Percentiles rank a stretch among this genome's conserved stretches.
phyloP scores from a whole-genome alignment of 495 filamentous ascomycete species.

The Thozetella sp. region DNA sequence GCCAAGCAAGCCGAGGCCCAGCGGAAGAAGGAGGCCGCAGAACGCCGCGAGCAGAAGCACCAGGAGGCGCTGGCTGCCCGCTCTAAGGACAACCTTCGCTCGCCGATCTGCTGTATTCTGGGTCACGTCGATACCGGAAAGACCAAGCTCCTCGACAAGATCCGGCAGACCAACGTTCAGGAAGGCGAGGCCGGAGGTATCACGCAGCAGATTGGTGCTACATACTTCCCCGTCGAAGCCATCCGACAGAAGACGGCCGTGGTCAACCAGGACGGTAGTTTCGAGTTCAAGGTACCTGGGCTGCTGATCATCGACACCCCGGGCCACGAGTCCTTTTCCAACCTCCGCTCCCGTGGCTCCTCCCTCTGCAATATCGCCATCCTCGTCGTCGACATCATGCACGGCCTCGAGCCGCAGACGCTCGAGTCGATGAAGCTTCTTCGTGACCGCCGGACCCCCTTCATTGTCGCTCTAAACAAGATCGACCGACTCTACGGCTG shows the following conservation, averaged over 20 bases:
- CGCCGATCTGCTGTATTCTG: constrained; percentile 99
- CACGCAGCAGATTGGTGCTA: constrained; percentile 99
- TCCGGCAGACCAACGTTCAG: constrained; percentile 98
- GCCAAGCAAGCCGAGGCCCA: constrained; percentile 68
- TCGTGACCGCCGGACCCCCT: constrained; percentile 92
- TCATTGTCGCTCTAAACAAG: constrained; percentile 99
- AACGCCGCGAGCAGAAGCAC: constrained; percentile 83
- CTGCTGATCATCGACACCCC: constrained; percentile 98
- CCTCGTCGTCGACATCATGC: constrained; percentile 99
- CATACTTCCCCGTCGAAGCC: constrained; percentile 97
- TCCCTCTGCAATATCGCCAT: constrained; percentile 99
- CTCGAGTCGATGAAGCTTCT: constrained; percentile 95
- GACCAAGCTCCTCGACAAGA: constrained; percentile 98
- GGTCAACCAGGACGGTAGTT: constrained; percentile 85
- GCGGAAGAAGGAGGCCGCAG: constrained; percentile 88
- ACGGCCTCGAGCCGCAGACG: constrained; percentile 97
- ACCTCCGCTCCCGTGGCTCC: constrained; percentile 92
- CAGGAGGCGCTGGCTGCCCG: constrained; percentile 90
- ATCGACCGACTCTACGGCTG: constrained; percentile 99
- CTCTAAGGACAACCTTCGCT: constrained; percentile 92
- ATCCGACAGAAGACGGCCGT: constrained; percentile 89
- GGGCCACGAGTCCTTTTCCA: constrained; percentile 99
- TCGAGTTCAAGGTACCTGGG: constrained; percentile 98
- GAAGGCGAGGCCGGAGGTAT: constrained; percentile 99
- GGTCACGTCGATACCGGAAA: constrained; percentile 99